phyloP scores from a whole-genome alignment of 768 basidiomycete species.

The Candolleomyces aberdarensis region DNA sequence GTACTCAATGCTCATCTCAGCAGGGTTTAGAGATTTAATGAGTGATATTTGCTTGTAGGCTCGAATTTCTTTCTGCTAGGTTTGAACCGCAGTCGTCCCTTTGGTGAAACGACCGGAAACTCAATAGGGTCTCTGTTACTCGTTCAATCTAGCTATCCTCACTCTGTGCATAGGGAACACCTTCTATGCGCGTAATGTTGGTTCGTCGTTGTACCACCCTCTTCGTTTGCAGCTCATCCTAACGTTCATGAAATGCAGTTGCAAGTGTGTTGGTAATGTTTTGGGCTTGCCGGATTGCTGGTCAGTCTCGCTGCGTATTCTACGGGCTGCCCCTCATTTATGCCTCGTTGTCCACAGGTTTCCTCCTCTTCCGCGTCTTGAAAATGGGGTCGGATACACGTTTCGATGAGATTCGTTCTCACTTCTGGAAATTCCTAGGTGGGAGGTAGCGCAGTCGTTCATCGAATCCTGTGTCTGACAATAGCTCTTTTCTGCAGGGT shows the following conservation, averaged over 20 bases:
- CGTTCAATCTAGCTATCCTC: slow-evolving; percentile 41
- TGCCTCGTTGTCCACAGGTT: slow-evolving; percentile 32
- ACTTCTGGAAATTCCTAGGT: slow-evolving; percentile 66
- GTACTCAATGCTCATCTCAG: slow-evolving; percentile 8
- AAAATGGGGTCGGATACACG: slow-evolving; percentile 64
- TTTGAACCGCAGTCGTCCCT: slow-evolving; percentile 9
- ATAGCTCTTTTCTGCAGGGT: slow-evolving; percentile 28
- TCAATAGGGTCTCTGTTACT: neutral
- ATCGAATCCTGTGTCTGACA: neutral
- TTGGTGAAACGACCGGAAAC: neutral
- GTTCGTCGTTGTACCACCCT: slow-evolving; percentile 10
- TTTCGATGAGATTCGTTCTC: slow-evolving; percentile 63
- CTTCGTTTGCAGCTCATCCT: neutral
- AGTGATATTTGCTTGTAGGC: slow-evolving; percentile 25
- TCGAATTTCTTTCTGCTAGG: slow-evolving; percentile 69
- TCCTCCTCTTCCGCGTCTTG: slow-evolving; percentile 66
- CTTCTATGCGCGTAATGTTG: slow-evolving; percentile 56
- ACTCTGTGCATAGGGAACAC: slow-evolving; percentile 62
- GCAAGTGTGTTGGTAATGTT: slow-evolving; percentile 60
- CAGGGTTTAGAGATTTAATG: neutral
- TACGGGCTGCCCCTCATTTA: neutral
- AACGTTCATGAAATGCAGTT: slow-evolving; percentile 21
- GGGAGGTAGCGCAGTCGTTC: slow-evolving; percentile 7
- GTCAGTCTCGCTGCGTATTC: slow-evolving; percentile 21
- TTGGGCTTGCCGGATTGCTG: slow-evolving; percentile 61